Conservation (phyloP, 805 yeast genomes). For the Schizosaccharomyces octosporus region DNA sequence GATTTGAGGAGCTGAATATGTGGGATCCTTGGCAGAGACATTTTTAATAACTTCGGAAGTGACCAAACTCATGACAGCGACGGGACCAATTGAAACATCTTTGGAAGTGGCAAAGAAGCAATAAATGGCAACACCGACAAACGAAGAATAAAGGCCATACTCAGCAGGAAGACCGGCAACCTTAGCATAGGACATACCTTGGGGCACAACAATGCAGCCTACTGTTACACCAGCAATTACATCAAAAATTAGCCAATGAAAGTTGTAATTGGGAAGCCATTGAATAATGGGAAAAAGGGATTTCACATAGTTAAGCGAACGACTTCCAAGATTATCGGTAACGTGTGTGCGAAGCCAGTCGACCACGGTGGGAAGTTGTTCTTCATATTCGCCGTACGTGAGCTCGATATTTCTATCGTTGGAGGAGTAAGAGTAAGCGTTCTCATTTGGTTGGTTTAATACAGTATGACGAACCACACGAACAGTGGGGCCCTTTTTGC, state of each 20-base stretch:
- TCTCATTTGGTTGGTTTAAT: background rate
- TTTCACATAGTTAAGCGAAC: constrained; percentile 19
- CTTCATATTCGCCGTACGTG: background rate
- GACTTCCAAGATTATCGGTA: background rate
- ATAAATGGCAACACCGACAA: constrained; percentile 71
- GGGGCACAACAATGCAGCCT: constrained; percentile 82
- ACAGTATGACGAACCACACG: background rate
- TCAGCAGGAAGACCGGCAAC: constrained; percentile 61
- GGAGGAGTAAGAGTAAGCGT: background rate
- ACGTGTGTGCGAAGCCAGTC: background rate
- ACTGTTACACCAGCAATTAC: constrained; percentile 81
- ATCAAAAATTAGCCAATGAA: constrained; percentile 57
- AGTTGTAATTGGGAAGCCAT: constrained; percentile 75
- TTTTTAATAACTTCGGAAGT: constrained; percentile 51
- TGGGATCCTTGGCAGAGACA: constrained; percentile 29
- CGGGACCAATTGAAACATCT: constrained; percentile 91
- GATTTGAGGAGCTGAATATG: constrained; percentile 35
- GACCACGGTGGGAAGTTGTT: background rate
- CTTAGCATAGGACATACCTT: constrained; percentile 83
- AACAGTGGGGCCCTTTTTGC: background rate
- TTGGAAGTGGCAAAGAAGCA: constrained; percentile 84
- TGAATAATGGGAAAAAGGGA: constrained; percentile 54
- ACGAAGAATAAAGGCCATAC: constrained; percentile 76
- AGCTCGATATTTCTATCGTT: background rate
- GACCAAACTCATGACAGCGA: constrained; percentile 81